A percentile compares a stretch with the other conserved stretches of the same genome.
These are phyloP conservation scores for Graphium sp. DNA, from an alignment of 2,329 filamentous ascomycete species.

Conservation along the genomic window DNA sequence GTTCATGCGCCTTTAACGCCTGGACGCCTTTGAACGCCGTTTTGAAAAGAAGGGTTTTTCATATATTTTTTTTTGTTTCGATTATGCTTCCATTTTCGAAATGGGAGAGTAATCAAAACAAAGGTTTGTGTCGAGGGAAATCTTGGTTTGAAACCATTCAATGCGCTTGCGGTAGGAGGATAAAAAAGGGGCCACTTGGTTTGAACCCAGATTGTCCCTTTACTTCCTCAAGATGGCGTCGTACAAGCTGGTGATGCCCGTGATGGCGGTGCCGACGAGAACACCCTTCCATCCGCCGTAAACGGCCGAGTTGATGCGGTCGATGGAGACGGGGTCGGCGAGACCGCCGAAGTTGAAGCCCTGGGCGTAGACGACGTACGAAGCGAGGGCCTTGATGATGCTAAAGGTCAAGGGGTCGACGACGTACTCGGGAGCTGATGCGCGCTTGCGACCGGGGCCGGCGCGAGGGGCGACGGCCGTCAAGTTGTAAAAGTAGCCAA, in stretches of 20 bases:
- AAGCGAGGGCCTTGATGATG: conserved; percentile 67
- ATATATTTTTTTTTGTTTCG: too few relatives aligned
- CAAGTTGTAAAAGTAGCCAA: conserved; percentile 86
- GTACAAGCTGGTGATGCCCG: conserved; percentile 54
- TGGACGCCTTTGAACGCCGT: too few relatives aligned
- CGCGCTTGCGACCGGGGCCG: conserved; percentile 19
- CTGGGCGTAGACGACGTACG: conserved; percentile 65
- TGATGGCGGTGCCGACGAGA: conserved; percentile 51
- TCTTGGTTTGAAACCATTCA: too few relatives aligned
- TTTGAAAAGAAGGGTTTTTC: too few relatives aligned
- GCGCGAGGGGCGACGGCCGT: conserved; percentile 31
- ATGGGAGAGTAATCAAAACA: too few relatives aligned
- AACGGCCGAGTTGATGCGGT: conserved; percentile 46
- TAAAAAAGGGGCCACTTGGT: too few relatives aligned
- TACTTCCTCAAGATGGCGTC: conserved; percentile 61
- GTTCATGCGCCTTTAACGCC: too few relatives aligned
- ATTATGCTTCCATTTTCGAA: too few relatives aligned
- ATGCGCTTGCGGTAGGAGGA: too few relatives aligned
- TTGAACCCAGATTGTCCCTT: too few relatives aligned
- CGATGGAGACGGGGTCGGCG: conserved; percentile 40
- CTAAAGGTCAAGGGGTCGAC: conserved; percentile 86
- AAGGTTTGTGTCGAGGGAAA: too few relatives aligned
- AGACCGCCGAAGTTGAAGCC: conserved; percentile 45
- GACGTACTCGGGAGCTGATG: conserved; percentile 34
- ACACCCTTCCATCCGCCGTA: conserved; percentile 58